Conservation (phyloP, 352 stramenopile species). For the Peronosclerospora sorghi region DNA sequence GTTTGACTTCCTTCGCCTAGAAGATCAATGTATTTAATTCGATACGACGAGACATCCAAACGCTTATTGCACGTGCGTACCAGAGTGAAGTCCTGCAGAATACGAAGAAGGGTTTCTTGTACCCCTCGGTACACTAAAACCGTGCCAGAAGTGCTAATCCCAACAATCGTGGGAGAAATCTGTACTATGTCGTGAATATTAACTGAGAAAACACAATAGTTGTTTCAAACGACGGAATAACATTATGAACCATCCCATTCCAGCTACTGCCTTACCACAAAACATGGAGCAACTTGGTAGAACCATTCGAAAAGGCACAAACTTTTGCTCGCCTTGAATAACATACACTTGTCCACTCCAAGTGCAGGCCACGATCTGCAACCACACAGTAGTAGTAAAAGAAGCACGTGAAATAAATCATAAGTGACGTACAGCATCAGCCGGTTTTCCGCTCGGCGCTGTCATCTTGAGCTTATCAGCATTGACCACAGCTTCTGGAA, state of each 20-base stretch:
- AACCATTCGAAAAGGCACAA: conserved; percentile 55
- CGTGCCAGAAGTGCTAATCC: conserved; percentile 52
- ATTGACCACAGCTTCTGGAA: conserved; percentile 40
- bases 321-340: conserved; percentile 26
- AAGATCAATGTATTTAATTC: not conserved
- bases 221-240: not conserved
- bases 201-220: conserved; percentile 10
- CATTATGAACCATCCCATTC: not conserved
- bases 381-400: not conserved
- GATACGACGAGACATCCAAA: not conserved
- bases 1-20: conserved; percentile 28
- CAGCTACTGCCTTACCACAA: conserved; percentile 27
- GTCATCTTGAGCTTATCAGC: conserved; percentile 38
- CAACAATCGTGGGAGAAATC: conserved; percentile 35
- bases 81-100: conserved; percentile 29
- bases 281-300: conserved; percentile 52
- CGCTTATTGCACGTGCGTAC: conserved; percentile 12
- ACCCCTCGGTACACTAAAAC: conserved; percentile 54
- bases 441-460: conserved; percentile 9
- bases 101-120: conserved; percentile 29
- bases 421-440: conserved; percentile 22
- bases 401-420: not conserved
- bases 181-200: conserved; percentile 21
- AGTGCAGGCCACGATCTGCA: conserved; percentile 52
- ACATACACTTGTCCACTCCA: conserved; percentile 60